Base-by-base conservation (phyloP, 495 filamentous ascomycete species). In the Daldinia grandis region DNA sequence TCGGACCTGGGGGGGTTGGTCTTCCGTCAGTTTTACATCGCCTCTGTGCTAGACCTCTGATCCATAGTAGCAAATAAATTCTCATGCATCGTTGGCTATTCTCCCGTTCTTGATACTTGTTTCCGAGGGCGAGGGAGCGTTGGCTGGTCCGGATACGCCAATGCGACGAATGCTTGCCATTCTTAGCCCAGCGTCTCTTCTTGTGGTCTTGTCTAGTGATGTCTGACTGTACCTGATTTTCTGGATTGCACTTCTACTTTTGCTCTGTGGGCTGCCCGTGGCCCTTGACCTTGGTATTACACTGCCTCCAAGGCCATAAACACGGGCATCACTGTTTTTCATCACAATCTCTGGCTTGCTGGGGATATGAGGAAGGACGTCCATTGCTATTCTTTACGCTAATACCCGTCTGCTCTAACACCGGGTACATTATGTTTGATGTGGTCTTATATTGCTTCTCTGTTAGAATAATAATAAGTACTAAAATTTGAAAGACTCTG, bases 31-130 rank as follows among this genome's bases (percentile, higher is more conserved):
- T 68, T 21, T 56, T 56, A 57, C 28, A 54, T 62, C 38, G 21
- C 21, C 51, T 51, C 51, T 5, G 53, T 2, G 53, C 10, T 56
- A 30, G 53, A 56, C 53, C 53, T 56, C 38, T 62, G 21, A 31
- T 15, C 35, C 51, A 38, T 47, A 28, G 58, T 31, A 31, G 21
- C 35, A 38, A 37, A 5, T 7, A 69, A 69, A 69, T 69, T 62
- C 66, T 30, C 44, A 35, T 69, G 25, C 59, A 69, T 63, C 60
- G 66, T 47, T n/a, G 59, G 66, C 58, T 63, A 64, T 69, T 54
- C 35, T 27, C 54, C 66, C 42, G 28, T 33, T 44, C 28, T 51
- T 30, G 25, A 58, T n/a, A 50, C 5, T 58, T 15, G 42, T 51
- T 8, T 30, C 19, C 6, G 24, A 15, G 30, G 31, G 27, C 15